Evolutionary conservation across 441 rosid species (phyloP), one percentile per base, ranked within the genome.

Genomic region (Croton laevigatus): DNA sequence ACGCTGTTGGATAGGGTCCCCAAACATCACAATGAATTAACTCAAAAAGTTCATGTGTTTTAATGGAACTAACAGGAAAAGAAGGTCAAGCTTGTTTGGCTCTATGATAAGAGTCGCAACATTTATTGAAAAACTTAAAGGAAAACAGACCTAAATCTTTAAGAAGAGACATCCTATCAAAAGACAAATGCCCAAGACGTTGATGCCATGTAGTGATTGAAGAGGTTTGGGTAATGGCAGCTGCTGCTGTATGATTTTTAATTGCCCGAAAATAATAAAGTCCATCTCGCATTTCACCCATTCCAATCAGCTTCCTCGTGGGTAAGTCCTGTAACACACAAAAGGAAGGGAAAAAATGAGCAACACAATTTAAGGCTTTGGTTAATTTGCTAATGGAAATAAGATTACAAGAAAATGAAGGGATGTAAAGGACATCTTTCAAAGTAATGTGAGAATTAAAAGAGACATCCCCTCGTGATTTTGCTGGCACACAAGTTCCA

Each of bases 281-380:
- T 0, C 37, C 49, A 53, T 67, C 20, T 11, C 0, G 6, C 1
- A 37, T 23, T 3, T 67, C 71, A 67, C 62, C 49, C 13, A 67
- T 67, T 6, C 36, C 38, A 53, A 67, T 67, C 5, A 67, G 13
- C 36, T 38, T 67, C 52, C 62, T 67, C 13, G 3, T 37, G 19
- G 61, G 13, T 67, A 67, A 37, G 20, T 37, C 62, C 19, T 64
- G 13, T 40, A 61, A 57, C 10, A 8, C 55, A 46, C 40, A 46
- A 64, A 64, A 64, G 11, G 40, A 62, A 46, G 68, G 68, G 38
- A 27, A 64, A 8, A 64, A 46, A 64, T 37, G 8, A 64, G 40
- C 57, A 12, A 23, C 55, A 49, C 16, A 46, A 17, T 65, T 7
- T 0, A 48, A 10, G 4, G 6, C 14, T 16, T 49, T 16, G 8